Evolutionary conservation across 768 basidiomycete genomes (phyloP).

Genomic region (Tricholoma sp.): DNA sequence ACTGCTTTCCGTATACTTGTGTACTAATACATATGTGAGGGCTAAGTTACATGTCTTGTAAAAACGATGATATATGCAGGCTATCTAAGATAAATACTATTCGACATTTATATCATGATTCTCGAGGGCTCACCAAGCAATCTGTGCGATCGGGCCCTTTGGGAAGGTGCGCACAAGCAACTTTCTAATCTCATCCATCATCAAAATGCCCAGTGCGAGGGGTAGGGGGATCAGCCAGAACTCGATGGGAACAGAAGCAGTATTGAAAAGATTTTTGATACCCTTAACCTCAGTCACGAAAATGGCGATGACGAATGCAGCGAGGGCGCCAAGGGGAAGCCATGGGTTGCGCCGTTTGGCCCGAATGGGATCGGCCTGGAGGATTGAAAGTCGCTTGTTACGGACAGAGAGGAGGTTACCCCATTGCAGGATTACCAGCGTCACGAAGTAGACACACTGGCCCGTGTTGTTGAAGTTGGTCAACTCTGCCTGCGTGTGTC

Average conservation of each 20-base stretch:
- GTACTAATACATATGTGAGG: neutral
- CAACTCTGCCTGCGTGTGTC: slow-evolving; percentile 24
- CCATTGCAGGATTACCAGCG: slow-evolving; percentile 43
- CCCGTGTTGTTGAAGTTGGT: slow-evolving; percentile 31
- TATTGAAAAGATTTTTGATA: slow-evolving; percentile 37
- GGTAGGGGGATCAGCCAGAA: slow-evolving; percentile 46
- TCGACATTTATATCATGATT: neutral
- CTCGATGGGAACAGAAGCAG: slow-evolving; percentile 38
- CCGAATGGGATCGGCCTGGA: slow-evolving; percentile 41
- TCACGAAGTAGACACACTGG: slow-evolving; percentile 30
- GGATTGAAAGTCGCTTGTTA: slow-evolving; percentile 38
- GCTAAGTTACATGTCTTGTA: neutral
- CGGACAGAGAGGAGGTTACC: slow-evolving; percentile 38
- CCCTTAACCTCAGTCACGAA: slow-evolving; percentile 41
- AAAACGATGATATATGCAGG: neutral
- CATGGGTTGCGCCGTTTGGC: slow-evolving; percentile 39
- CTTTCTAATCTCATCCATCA: slow-evolving; percentile 41
- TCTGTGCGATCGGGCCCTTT: slow-evolving; percentile 7
- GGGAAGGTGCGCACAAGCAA: slow-evolving; percentile 27
- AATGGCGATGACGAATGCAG: slow-evolving; percentile 31
- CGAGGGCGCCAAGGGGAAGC: slow-evolving; percentile 17
- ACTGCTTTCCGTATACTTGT: too few species aligned
- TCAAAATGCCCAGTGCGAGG: slow-evolving; percentile 36
- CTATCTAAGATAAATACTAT: neutral
- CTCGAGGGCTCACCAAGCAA: neutral